Evolutionary conservation across 306 rosid species (phyloP), one percentile per base, ranked within the genome.

Genomic region (Malus sieversii): DNA sequence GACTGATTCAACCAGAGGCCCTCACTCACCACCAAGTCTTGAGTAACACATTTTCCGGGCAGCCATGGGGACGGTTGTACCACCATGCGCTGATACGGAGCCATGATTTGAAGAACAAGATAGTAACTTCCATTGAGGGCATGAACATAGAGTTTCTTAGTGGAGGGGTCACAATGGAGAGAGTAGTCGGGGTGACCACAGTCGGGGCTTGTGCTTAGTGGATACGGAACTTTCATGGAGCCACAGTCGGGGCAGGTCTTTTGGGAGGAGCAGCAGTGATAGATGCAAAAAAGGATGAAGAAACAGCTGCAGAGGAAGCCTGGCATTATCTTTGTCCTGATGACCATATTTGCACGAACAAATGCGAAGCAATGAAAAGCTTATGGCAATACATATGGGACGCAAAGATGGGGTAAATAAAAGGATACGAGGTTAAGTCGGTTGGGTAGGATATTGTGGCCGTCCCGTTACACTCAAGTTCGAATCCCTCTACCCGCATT

Each of bases 1-100:
- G 97, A 92, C 72, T 90, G 97, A 71, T 95, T 95, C 66, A 92
- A 81, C 97, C 93, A 83, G 48, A 95, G 82, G 55, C 97, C 98
- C 59, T 87, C 93, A 71, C 98, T 85, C 23, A 81, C 83, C 65
- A 68, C 82, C 96, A 88, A 81, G 85, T 95, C 98, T 81, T 80
- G 93, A 6, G 97, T 90, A 23, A 92, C 90, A 74, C 97, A 95
- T 29, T 80, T 70, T 29, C 75, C 78, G 8, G 84, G 87, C 62
- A 92, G 76, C 99, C 97, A 95, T 4, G 97, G 93, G 20, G 93
- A 79, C 66, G 97, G 87, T 70, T 87, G 87, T 4, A 92, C 73
- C 86, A 95, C 93, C 83, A 95, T 66, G 30, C 85, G 90, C 30
- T 85, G 97, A 69, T 78, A 73, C 2, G 82, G 64, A 16, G 89